Percentiles rank a stretch among this genome's conserved stretches.
Conservation (phyloP, 192 early-diverging fungal species). For the Linnemannia exigua region DNA sequence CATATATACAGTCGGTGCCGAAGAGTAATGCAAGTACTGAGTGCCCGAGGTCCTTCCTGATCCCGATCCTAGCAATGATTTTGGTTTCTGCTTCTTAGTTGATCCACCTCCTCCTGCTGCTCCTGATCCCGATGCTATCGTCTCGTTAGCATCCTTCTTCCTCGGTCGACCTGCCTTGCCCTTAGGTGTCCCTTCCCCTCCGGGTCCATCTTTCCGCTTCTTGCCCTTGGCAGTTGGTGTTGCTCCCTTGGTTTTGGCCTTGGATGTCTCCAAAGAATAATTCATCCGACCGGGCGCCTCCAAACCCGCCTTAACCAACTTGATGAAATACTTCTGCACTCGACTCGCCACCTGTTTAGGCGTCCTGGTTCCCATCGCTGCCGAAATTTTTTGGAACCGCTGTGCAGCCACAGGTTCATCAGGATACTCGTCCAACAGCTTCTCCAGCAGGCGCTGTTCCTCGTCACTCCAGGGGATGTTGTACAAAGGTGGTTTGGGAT, state of each 20-base stretch:
- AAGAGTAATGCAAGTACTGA: slow-evolving; percentile 54
- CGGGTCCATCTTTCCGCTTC: slow-evolving; percentile 36
- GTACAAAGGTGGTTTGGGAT: slow-evolving; percentile 66
- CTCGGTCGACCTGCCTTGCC: slow-evolving; percentile 31
- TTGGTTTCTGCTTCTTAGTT: slow-evolving; percentile 42
- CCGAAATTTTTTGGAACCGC: slow-evolving; percentile 80
- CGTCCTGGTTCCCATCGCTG: slow-evolving; percentile 76
- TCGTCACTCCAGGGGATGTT: slow-evolving; percentile 82
- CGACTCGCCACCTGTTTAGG: slow-evolving; percentile 82
- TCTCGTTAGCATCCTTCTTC: slow-evolving; percentile 44
- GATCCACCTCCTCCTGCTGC: slow-evolving; percentile 8
- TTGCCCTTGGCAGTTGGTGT: slow-evolving; percentile 32
- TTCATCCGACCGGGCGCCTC: slow-evolving; percentile 77
- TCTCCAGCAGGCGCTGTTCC: slow-evolving; percentile 72
- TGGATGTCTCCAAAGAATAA: slow-evolving; percentile 60
- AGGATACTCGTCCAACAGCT: slow-evolving; percentile 73
- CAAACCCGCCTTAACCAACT: slow-evolving; percentile 78
- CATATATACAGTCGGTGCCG: slow-evolving; percentile 67
- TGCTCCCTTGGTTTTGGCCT: slow-evolving; percentile 40
- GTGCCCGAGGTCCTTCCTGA: slow-evolving; percentile 62
- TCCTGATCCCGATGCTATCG: slow-evolving; percentile 15
- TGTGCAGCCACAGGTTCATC: slow-evolving; percentile 80
- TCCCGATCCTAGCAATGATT: slow-evolving; percentile 29
- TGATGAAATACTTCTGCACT: slow-evolving; percentile 87
- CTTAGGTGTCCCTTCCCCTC: slow-evolving; percentile 26